A percentile compares a stretch with the other conserved stretches of the same genome.
Evolutionary conservation across 345 rosid species (phyloP).

Genomic region (Populus ilicifolia): DNA sequence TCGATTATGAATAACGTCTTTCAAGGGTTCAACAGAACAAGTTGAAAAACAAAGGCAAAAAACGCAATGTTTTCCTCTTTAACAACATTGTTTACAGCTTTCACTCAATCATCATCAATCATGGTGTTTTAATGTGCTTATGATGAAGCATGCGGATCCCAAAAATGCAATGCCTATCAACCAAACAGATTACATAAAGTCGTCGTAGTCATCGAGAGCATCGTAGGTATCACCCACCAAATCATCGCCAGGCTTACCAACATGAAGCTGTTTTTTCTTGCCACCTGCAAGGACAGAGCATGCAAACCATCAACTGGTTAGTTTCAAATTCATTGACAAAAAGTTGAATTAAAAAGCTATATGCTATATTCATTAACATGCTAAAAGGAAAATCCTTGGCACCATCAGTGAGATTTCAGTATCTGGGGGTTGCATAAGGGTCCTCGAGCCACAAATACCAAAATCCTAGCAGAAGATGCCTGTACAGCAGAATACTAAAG

Average conservation of each 20-base stretch:
- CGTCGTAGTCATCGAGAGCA: slow-evolving; percentile 72
- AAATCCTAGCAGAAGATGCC: not conserved
- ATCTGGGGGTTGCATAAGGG: not conserved
- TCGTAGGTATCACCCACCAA: slow-evolving; percentile 49
- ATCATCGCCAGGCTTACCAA: slow-evolving; percentile 76
- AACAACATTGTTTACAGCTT: slow-evolving; percentile 4
- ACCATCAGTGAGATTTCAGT: not conserved
- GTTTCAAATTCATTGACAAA: not conserved
- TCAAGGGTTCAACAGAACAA: not conserved
- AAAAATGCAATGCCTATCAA: slow-evolving; percentile 3
- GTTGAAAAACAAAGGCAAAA: not conserved
- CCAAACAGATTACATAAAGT: slow-evolving; percentile 63
- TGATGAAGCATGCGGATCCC: not conserved
- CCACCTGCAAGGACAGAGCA: slow-evolving; percentile 33
- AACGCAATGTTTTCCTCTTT: not conserved
- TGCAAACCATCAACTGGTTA: not conserved
- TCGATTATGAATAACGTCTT: no score
- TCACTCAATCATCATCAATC: not conserved
- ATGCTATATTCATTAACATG: not conserved
- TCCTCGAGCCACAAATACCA: not conserved
- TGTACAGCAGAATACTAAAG: not conserved
- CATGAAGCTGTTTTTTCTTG: slow-evolving; percentile 79
- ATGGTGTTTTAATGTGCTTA: slow-evolving; percentile 4
- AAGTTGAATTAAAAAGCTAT: not conserved
- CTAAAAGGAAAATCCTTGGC: not conserved